Base-by-base conservation (phyloP, 805 yeast species). In the Candida alai region DNA sequence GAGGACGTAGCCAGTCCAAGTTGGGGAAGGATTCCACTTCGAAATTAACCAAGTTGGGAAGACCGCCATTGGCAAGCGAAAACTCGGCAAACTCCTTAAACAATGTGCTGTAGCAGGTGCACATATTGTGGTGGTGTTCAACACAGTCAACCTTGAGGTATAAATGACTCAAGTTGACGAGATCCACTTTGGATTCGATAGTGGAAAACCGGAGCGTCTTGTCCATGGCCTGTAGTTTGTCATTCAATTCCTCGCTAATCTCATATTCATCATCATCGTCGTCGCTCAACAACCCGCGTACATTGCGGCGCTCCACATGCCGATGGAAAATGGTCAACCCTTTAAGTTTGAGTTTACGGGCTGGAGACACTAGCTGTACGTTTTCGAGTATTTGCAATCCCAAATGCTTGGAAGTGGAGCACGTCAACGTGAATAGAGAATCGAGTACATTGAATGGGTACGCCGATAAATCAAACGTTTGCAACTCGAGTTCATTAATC, bases 1-100 rank as follows among this genome's bases (percentile, higher is more conserved):
- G 58, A 5, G 68, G 65, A 16, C 63, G 40, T 26, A 57, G 38
- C 67, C 67, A 61, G 31, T 59, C 65, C 18, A 48, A 32, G 32
- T 52, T 56, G 12, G 63, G 65, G 36, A 48, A 55, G 20, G 54
- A 44, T 35, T 55, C 64, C 26, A 59, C 32, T 38, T 55, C 59
- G 34, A 61, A 53, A 30, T 50, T 47, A 4, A 20, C 33, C 24
- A 62, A 40, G 33, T 57, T 58, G 6, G 65, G 65, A 31, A 60
- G 42, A 2, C 65, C 65, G 19, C 37, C 39, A 38, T 59, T 35
- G 2, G 34, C 15, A 6, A 19, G 32, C 9, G 58, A 47, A 34
- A 34, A 58, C 6, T 28, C 15, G 2, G 59, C 35, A 5, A 60
- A 48, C 32, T 58, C 54, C 7, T 47, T 39, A 38, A 57, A 56